phyloP scores from a whole-genome alignment of 805 yeast genomes.

The Kodamaea lidongshanica region DNA sequence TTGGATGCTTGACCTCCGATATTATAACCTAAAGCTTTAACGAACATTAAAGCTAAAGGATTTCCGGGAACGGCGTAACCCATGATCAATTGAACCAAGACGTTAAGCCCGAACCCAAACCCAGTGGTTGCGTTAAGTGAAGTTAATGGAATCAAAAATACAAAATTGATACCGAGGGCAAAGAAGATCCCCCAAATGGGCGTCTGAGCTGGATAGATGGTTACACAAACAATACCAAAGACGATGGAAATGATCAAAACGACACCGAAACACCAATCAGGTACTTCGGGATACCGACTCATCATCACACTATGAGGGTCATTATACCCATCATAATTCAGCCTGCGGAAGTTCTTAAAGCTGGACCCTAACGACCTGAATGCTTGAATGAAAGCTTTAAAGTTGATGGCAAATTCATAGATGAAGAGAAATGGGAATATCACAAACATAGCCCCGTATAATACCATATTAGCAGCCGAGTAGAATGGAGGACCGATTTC shows the following conservation, averaged over 20 bases:
- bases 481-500: constrained; percentile 19
- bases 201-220: constrained; percentile 27
- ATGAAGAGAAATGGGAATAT: constrained; percentile 21
- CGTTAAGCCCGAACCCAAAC: constrained; percentile 28
- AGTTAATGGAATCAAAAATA: constrained; percentile 28
- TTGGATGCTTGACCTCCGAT: constrained; percentile 52
- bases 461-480: constrained; percentile 18
- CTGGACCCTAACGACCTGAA: constrained; percentile 10
- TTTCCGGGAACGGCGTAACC: constrained; percentile 36
- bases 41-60: constrained; percentile 35
- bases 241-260: constrained; percentile 24
- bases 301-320: constrained; percentile 31
- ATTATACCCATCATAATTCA: constrained; percentile 26
- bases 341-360: constrained; percentile 16
- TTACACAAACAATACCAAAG: constrained; percentile 27
- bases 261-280: constrained; percentile 25
- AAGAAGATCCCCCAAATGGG: constrained; percentile 35
- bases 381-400: constrained; percentile 11
- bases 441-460: constrained; percentile 20
- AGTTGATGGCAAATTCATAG: constrained; percentile 14
- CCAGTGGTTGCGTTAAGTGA: constrained; percentile 27
- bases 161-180: constrained; percentile 26
- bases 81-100: constrained; percentile 31
- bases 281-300: constrained; percentile 29
- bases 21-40: constrained; percentile 55